These are phyloP conservation scores for Zangia roseola DNA, from an alignment of 768 basidiomycete genomes.

Conservation along the genomic window DNA sequence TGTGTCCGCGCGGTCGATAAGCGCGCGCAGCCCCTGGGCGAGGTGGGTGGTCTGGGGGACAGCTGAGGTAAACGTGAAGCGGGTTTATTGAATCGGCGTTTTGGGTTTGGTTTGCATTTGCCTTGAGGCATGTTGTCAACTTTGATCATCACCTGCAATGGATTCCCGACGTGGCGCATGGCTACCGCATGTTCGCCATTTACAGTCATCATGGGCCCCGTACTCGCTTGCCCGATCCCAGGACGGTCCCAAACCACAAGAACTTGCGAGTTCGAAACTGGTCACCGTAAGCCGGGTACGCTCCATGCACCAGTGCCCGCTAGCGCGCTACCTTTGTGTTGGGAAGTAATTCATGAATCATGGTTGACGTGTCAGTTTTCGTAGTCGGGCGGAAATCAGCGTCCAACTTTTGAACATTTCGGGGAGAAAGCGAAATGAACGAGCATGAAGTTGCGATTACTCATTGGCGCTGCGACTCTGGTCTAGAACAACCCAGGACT, in stretches of 20 bases:
- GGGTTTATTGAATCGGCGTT: constrained; percentile 24
- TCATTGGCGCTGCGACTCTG: constrained; percentile 4
- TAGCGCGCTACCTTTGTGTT: too few species aligned
- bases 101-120: constrained; percentile 24
- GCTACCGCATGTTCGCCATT: constrained; percentile 35
- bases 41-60: constrained; percentile 13
- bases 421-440: constrained; percentile 15
- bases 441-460: too few species aligned
- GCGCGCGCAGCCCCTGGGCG: constrained; percentile 11
- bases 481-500: constrained; percentile 12
- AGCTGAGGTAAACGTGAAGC: constrained; percentile 32
- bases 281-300: too few species aligned
- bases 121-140: constrained; percentile 30
- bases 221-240: too few species aligned
- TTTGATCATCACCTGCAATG: constrained; percentile 24
- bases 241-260: too few species aligned
- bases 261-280: too few species aligned
- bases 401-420: not conserved
- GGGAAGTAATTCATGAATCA: too few species aligned
- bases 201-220: too few species aligned
- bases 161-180: constrained; percentile 32
- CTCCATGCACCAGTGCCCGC: too few species aligned
- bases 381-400: not conserved
- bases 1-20: constrained; percentile 21
- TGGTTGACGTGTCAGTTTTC: too few species aligned